phyloP scores from a whole-genome alignment of 495 filamentous ascomycete genomes.

The Paragyromitra xinjiangensis region DNA sequence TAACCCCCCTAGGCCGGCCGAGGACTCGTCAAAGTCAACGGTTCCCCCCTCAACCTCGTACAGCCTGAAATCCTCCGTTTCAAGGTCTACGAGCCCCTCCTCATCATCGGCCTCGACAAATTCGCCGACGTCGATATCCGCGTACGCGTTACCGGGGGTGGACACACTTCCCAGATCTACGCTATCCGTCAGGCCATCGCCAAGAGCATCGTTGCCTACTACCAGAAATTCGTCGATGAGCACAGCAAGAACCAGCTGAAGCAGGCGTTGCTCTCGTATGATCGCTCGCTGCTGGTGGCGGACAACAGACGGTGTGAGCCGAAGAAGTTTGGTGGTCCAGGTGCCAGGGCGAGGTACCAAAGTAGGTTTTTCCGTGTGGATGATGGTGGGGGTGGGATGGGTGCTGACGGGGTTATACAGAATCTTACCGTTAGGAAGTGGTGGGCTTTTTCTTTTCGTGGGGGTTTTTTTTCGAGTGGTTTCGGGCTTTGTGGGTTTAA shows the following conservation, averaged over 20 bases:
- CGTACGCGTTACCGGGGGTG: constrained; percentile 93
- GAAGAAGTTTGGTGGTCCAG: constrained; percentile 92
- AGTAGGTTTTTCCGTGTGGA: constrained; percentile 71
- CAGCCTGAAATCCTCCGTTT: constrained; percentile 97
- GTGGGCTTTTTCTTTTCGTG: constrained; percentile 13
- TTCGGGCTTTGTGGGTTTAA: constrained; percentile 40
- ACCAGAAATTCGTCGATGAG: constrained; percentile 99
- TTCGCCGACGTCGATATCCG: constrained; percentile 97
- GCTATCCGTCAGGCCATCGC: constrained; percentile 98
- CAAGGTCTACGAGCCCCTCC: constrained; percentile 99
- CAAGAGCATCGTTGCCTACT: constrained; percentile 98
- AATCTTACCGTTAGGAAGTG: constrained; percentile 70
- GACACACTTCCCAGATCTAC: constrained; percentile 98
- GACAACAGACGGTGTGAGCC: constrained; percentile 94
- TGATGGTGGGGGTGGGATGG: background rate
- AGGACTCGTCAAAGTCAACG: constrained; percentile 98
- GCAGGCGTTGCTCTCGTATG: constrained; percentile 90
- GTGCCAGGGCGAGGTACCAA: constrained; percentile 96
- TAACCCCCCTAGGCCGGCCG: constrained; percentile 72
- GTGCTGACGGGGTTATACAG: constrained; percentile 30
- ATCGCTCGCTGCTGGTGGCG: constrained; percentile 95
- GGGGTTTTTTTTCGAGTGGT: constrained; percentile 32
- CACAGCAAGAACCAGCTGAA: constrained; percentile 99
- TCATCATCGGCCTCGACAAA: constrained; percentile 95
- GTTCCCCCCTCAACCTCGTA: constrained; percentile 89